Evolutionary conservation across 345 rosid species (phyloP).

Genomic region (Rhizophora mangle): DNA sequence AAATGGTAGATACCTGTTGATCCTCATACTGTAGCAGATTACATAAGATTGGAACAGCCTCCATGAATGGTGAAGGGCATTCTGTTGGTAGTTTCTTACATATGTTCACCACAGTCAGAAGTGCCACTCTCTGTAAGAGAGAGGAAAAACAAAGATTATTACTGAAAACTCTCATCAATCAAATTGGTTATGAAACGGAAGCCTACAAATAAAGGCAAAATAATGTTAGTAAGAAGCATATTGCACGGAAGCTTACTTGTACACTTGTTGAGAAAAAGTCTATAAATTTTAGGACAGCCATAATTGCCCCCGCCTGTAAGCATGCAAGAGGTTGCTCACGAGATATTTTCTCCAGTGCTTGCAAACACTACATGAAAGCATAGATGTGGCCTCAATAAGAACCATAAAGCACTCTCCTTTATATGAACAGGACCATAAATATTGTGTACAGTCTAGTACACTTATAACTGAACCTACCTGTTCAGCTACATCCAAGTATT

Average conservation of each 20-base stretch:
- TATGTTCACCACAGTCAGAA: slow-evolving; percentile 82
- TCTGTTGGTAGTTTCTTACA: slow-evolving; percentile 82
- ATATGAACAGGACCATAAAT: slow-evolving; percentile 2
- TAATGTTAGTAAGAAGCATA: not conserved
- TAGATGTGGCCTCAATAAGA: not conserved
- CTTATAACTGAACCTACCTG: slow-evolving; percentile 46
- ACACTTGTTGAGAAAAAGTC: slow-evolving; percentile 87
- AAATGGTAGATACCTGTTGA: slow-evolving; percentile 47
- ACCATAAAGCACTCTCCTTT: not conserved
- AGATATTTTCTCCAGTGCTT: slow-evolving; percentile 97
- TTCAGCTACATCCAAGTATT: slow-evolving; percentile 93
- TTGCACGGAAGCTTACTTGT: slow-evolving; percentile 48
- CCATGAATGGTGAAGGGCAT: slow-evolving; percentile 50
- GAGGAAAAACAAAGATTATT: slow-evolving; percentile 7
- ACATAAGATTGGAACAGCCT: slow-evolving; percentile 84
- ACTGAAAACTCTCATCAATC: not conserved
- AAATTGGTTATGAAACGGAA: not conserved
- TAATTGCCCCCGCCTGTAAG: slow-evolving; percentile 82
- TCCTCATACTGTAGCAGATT: slow-evolving; percentile 88
- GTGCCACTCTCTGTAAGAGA: slow-evolving; percentile 75
- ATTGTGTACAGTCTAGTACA: not conserved
- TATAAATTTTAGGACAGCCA: slow-evolving; percentile 73
- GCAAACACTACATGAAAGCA: slow-evolving; percentile 62
- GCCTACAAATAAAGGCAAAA: not conserved
- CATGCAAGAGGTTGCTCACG: slow-evolving; percentile 82